These are phyloP conservation scores for Orbilia blumenaviensis DNA, from an alignment of 2,329 filamentous ascomycete species.

Conservation along the genomic window DNA sequence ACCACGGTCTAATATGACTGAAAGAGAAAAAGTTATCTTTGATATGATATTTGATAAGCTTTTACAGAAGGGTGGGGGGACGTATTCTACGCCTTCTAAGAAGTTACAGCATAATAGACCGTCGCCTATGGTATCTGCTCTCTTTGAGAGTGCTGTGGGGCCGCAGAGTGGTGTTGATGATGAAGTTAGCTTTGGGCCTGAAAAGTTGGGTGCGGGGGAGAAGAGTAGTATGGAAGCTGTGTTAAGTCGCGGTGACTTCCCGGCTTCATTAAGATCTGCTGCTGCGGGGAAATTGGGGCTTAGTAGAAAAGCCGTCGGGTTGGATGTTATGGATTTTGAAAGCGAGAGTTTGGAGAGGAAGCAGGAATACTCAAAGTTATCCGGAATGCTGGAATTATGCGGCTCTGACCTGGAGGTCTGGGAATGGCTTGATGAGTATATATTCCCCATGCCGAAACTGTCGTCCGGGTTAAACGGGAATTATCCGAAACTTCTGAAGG, in stretches of 20 bases:
- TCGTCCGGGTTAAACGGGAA: background rate
- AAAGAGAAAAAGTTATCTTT: conserved; percentile 45
- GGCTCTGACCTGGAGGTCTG: conserved; percentile 54
- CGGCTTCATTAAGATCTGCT: conserved; percentile 53
- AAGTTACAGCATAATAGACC: conserved; percentile 28
- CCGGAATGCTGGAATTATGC: conserved; percentile 43
- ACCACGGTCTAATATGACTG: conserved; percentile 27
- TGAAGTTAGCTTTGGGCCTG: conserved; percentile 56
- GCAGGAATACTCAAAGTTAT: conserved; percentile 12
- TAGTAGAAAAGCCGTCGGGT: conserved; percentile 14
- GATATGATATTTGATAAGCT: conserved; percentile 44
- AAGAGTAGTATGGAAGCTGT: conserved; percentile 54
- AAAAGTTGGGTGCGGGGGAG: conserved; percentile 21
- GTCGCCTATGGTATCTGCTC: conserved; percentile 48
- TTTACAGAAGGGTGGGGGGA: background rate
- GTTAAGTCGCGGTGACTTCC: conserved; percentile 54
- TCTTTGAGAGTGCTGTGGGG: conserved; percentile 57
- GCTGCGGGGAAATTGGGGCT: conserved; percentile 56
- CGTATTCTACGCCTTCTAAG: background rate
- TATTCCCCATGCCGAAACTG: conserved; percentile 51
- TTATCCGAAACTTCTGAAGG: conserved; percentile 56
- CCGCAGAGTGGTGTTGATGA: conserved; percentile 53
- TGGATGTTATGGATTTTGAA: conserved; percentile 14
- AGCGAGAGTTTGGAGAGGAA: conserved; percentile 5
- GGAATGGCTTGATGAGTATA: conserved; percentile 53